These are phyloP conservation scores for Fusarium annulatum DNA, from an alignment of 2,329 filamentous ascomycete species.

Conservation along the genomic window DNA sequence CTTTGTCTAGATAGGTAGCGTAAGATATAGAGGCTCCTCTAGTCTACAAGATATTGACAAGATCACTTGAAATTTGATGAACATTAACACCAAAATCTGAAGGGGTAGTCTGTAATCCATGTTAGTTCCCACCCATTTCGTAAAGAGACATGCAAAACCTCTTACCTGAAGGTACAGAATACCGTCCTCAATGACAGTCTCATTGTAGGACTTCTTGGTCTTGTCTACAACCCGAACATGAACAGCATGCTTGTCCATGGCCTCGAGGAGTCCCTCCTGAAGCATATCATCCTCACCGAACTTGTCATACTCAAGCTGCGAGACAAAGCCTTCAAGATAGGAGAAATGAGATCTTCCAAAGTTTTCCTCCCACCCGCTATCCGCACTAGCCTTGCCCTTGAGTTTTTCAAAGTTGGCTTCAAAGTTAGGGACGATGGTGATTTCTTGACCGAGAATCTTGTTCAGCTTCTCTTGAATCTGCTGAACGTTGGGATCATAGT, in stretches of 20 bases:
- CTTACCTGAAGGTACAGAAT: slow-evolving; percentile 62
- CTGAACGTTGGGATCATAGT: slow-evolving; percentile 58
- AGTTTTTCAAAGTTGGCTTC: slow-evolving; percentile 57
- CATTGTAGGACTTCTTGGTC: slow-evolving; percentile 55
- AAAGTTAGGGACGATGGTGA: slow-evolving; percentile 61
- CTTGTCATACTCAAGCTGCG: slow-evolving; percentile 56
- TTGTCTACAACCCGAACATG: slow-evolving; percentile 60
- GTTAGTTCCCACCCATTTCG: slow-evolving; percentile 2
- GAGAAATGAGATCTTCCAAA: slow-evolving; percentile 54
- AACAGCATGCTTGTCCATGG: slow-evolving; percentile 55
- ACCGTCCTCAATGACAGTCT: slow-evolving; percentile 61
- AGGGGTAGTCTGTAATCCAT: slow-evolving; percentile 46
- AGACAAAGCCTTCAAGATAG: slow-evolving; percentile 60
- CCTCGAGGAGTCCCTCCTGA: slow-evolving; percentile 61
- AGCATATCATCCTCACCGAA: slow-evolving; percentile 62
- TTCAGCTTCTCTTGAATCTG: slow-evolving; percentile 53
- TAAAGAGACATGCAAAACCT: background rate
- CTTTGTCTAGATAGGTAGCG: background rate
- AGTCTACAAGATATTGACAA: slow-evolving; percentile 51
- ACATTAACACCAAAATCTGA: slow-evolving; percentile 53
- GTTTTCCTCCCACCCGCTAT: slow-evolving; percentile 56
- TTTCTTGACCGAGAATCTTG: slow-evolving; percentile 53
- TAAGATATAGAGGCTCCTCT: background rate
- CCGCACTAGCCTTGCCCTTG: slow-evolving; percentile 42
- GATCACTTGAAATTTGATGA: slow-evolving; percentile 47